phyloP scores from a whole-genome alignment of 768 basidiomycete genomes.

The Vishniacozyma victoriae region DNA sequence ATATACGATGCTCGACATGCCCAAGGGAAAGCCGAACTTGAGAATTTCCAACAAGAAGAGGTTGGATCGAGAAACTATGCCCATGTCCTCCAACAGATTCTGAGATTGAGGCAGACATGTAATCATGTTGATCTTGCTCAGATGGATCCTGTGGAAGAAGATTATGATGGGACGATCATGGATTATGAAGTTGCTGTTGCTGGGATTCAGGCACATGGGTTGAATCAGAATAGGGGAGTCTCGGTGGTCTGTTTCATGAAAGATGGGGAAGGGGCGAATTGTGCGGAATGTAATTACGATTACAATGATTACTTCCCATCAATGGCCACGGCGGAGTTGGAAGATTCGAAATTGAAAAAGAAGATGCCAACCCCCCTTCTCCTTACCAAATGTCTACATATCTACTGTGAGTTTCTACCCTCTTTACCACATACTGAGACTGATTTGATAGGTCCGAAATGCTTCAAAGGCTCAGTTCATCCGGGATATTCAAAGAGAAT shows the following conservation, averaged over 20 bases:
- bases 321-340: conserved; percentile 21
- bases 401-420: conserved; percentile 60
- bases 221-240: conserved; percentile 64
- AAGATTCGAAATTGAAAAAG: conserved; percentile 33
- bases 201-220: conserved; percentile 69
- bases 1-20: conserved; percentile 95
- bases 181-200: conserved; percentile 75
- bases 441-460: conserved; percentile 48
- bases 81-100: conserved; percentile 90
- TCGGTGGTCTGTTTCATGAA: conserved; percentile 79
- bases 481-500: conserved; percentile 70
- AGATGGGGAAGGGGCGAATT: conserved; percentile 81
- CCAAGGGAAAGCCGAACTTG: conserved; percentile 73
- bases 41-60: conserved; percentile 96
- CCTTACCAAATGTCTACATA: conserved; percentile 87
- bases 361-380: conserved; percentile 52
- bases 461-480: conserved; percentile 74
- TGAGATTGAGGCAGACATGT: conserved; percentile 94
- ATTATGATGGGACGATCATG: conserved; percentile 49
- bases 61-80: conserved; percentile 50
- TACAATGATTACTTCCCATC: conserved; percentile 52
- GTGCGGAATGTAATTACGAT: conserved; percentile 78
- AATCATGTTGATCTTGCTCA: conserved; percentile 70
- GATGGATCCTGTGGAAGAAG: conserved; percentile 49
- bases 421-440: neutral